Evolutionary conservation across 2,329 filamentous ascomycete genomes (phyloP), one percentile per base, ranked within the genome.

Genomic region (Hymenoscyphus linearis): DNA sequence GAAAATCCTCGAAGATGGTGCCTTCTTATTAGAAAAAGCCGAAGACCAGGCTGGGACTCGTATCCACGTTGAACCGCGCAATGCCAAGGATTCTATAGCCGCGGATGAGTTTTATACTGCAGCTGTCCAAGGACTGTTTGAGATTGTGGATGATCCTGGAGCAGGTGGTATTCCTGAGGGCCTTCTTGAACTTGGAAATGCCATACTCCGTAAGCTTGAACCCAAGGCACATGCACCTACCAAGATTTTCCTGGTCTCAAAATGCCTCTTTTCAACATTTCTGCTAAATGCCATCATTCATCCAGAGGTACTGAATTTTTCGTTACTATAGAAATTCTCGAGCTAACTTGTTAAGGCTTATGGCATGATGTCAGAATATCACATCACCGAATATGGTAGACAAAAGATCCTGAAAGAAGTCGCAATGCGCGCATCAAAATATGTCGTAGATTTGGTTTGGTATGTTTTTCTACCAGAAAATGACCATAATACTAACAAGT

Each of bases 241-340:
- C 44, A 85, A 91, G 64, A 86, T 86, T 68, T 96, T 93, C 79
- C 83, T 98, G 66, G 87, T 97, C 65, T 90, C 88, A 69, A 89
- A 93, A 72, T 99, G 93, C 86, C 87, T 97, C 64, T 96, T 98
- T 74, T 89, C 91, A 65, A 88, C 88, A 57, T 97, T 95, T 75
- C 79, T 98, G 37, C 82, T 91, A 54, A 88, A 90, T 68, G 88
- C 91, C 58, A 85, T 98, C 70, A 90, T 91, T 55, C 90, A 95
- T 70, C 95, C 95, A 12, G 95, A 99, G 82, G 92, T 85, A 80
- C 68, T 71, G 66, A 68, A 70, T 16, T 26, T 40, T 47, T 61
- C 16, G 34, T 5, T 56, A n/a, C 16, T 31, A 53, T 54, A 16
- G 53, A 25, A 22, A 54, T 26, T 10, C 34, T 60, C 25, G 52